Evolutionary conservation across 139 green algal species (phyloP), one percentile per base, ranked within the genome.

Genomic region (Gonium pectorale): DNA sequence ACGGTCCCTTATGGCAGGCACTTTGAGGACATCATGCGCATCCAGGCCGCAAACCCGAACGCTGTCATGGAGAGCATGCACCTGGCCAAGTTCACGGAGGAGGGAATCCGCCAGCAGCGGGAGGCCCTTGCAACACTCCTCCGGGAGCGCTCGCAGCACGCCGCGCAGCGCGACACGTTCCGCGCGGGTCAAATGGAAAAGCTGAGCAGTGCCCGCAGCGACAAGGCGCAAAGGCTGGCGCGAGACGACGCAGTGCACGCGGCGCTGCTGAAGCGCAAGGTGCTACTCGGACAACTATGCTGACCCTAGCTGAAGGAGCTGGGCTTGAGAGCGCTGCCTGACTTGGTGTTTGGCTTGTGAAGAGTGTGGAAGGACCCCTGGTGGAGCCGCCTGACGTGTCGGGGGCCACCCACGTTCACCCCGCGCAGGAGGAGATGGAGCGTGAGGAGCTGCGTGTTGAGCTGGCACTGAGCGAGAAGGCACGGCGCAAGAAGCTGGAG

Each of bases 391-490:
- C n/a, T n/a, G n/a, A n/a, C n/a, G n/a, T n/a, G n/a, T n/a, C n/a
- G n/a, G n/a, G 9, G 46, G 11, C 54, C 54, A 31, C 19, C 54
- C 54, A 63, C 54, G 5, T 9, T 29, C 19, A 27, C 54, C 5
- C 19, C 64, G 56, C 21, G 37, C 91, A 94, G 86, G 83, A 86
- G 52, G 82, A 90, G 29, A 67, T 91, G 43, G 91, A 95, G 86
- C 74, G 87, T 29, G 86, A 93, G 68, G 92, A 97, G 77, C 80
- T 95, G 40, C 82, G 89, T 2, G 89, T 95, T 37, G 92, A 95
- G 87, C 68, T 93, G 66, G 90, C 92, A 5, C 70, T 96, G 35
- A 85, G 82, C 35, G 85, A 93, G 80, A 88, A 91, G 38, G 79
- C 77, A 9, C 63, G 77, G 24, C 75, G 86, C 4, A 86, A 73